Conservation (phyloP, 1,284 basidiomycete species). For the Flammula alnicola region DNA sequence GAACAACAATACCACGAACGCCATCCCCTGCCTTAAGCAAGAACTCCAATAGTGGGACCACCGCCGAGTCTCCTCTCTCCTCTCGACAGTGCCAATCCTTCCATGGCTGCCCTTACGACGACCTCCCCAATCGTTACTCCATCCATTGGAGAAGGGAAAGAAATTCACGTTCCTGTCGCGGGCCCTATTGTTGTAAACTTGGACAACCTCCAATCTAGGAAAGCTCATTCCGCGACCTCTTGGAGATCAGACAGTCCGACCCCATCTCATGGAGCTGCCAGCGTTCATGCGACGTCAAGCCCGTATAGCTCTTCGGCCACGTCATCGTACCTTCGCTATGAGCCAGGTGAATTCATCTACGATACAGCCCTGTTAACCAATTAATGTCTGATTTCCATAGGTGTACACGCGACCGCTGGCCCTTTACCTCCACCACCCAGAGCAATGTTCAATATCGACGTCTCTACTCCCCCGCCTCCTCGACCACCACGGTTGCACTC, state of each 20-base stretch:
- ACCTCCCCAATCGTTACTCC: conserved; percentile 49
- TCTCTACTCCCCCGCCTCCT: conserved; percentile 55
- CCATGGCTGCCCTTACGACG: conserved; percentile 15
- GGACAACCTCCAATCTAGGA: conserved; percentile 33
- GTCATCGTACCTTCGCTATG: conserved; percentile 58
- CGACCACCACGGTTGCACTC: conserved; percentile 67
- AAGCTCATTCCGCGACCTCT: conserved; percentile 17
- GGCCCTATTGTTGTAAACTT: conserved; percentile 60
- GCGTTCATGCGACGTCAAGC: conserved; percentile 11
- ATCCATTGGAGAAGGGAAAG: conserved; percentile 60
- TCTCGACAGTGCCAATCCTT: conserved; percentile 13
- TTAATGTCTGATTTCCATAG: conserved; percentile 32
- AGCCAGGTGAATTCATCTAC: conserved; percentile 45
- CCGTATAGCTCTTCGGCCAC: conserved; percentile 23
- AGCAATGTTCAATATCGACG: conserved; percentile 52
- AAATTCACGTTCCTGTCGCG: conserved; percentile 59
- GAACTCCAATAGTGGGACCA: conserved; percentile 11
- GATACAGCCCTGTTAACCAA: not conserved
- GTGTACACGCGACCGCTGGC: conserved; percentile 70
- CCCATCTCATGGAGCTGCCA: conserved; percentile 10
- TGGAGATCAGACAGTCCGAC: conserved; percentile 20
- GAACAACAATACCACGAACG: conserved; percentile 17
- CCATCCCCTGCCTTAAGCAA: conserved; percentile 18
- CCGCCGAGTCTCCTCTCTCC: conserved; percentile 20
- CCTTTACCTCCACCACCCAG: conserved; percentile 56